Conservation (phyloP, 148 eudicot species). For the Selenicereus undatus region DNA sequence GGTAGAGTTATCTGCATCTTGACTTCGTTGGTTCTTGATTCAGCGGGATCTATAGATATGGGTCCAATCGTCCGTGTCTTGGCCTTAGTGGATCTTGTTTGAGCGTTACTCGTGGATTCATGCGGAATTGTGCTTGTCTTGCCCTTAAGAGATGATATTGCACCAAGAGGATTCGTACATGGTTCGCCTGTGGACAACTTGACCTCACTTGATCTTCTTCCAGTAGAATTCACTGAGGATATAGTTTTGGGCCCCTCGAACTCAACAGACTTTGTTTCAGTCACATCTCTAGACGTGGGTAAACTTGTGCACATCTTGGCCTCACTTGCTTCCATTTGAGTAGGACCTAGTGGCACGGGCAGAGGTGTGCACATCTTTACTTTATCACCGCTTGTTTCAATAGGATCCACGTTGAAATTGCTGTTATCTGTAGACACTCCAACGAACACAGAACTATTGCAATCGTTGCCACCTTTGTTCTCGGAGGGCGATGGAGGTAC, state of each 20-base stretch:
- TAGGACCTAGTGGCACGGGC: background rate
- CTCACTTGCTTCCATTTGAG: background rate
- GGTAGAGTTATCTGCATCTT: too few relatives aligned
- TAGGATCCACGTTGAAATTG: too few relatives aligned
- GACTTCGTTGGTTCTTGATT: too few relatives aligned
- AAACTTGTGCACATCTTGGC: background rate
- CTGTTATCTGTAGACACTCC: too few relatives aligned
- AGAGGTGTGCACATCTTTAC: background rate
- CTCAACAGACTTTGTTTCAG: background rate
- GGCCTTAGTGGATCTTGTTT: background rate
- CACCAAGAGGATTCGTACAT: too few relatives aligned
- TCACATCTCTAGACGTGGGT: background rate
- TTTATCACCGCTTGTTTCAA: too few relatives aligned
- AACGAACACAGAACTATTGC: too few relatives aligned
- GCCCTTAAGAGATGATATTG: too few relatives aligned
- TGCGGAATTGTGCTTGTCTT: background rate
- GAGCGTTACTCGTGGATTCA: background rate
- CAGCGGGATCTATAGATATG: too few relatives aligned
- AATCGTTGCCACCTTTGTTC: too few relatives aligned
- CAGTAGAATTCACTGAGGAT: background rate
- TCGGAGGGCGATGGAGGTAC: too few relatives aligned
- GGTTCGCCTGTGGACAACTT: background rate
- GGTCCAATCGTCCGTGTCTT: too few relatives aligned
- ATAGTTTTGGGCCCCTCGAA: background rate
- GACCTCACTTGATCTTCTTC: background rate